Conservation (phyloP, 345 rosid species). For the Passiflora organensis region DNA sequence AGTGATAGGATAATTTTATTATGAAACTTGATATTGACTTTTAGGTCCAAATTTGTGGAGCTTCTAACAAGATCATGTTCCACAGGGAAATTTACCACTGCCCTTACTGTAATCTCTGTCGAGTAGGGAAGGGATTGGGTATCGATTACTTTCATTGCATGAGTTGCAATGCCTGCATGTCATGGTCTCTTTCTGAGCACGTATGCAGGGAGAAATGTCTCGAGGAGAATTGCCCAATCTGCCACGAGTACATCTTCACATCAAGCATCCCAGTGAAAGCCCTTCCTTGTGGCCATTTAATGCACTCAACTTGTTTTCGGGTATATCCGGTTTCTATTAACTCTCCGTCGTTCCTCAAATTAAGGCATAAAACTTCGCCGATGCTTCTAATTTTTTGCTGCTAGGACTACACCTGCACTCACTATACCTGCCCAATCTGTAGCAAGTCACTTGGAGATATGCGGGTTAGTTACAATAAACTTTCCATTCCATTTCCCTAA, state of each 20-base stretch:
- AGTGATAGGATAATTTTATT: too few relatives aligned
- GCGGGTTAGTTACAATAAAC: conserved; percentile 49
- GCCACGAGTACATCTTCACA: conserved; percentile 70
- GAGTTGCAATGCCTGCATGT: conserved; percentile 90
- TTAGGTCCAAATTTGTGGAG: conserved; percentile 8
- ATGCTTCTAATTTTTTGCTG: conserved; percentile 27
- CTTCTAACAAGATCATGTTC: conserved; percentile 13
- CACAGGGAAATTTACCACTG: conserved; percentile 88
- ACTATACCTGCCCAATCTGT: conserved; percentile 82
- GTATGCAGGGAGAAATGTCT: conserved; percentile 60
- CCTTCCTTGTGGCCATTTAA: conserved; percentile 81
- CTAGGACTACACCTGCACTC: conserved; percentile 68
- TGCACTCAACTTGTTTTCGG: conserved; percentile 87
- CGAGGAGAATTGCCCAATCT: conserved; percentile 83
- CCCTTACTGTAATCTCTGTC: conserved; percentile 80
- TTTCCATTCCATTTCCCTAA: neutral
- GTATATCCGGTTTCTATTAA: conserved; percentile 22
- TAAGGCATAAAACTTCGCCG: conserved; percentile 4
- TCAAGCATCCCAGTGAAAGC: conserved; percentile 60
- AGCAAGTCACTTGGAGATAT: conserved; percentile 91
- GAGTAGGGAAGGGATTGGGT: conserved; percentile 80
- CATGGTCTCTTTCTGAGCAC: conserved; percentile 44
- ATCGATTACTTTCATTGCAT: conserved; percentile 81
- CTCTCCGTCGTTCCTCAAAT: conserved; percentile 5
- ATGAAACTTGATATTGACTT: neutral